These are phyloP conservation scores for Fusarium avenaceum DNA, from an alignment of 2,329 filamentous ascomycete species.

Conservation along the genomic window DNA sequence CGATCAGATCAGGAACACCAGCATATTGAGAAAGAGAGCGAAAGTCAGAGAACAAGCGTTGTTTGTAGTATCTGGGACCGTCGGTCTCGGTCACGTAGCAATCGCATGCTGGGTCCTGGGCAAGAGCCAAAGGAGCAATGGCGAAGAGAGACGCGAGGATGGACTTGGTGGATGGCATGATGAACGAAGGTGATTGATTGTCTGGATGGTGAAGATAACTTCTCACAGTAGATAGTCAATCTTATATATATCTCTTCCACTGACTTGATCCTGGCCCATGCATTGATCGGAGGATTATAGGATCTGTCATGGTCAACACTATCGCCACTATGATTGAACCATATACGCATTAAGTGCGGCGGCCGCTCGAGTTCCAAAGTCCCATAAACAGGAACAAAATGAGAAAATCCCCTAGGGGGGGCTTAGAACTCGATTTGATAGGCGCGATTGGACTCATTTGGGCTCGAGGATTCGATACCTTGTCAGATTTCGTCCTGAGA, in stretches of 20 bases:
- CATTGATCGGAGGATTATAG: neutral
- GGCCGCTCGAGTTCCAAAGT: neutral
- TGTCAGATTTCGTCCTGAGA: slow-evolving; percentile 18
- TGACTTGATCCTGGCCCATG: neutral
- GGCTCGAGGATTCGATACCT: slow-evolving; percentile 23
- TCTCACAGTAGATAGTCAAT: neutral
- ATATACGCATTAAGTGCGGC: slow-evolving; percentile 13
- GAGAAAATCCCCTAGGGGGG: neutral
- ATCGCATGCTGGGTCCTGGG: slow-evolving; percentile 48
- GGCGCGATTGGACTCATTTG: slow-evolving; percentile 1
- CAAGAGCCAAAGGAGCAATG: slow-evolving; percentile 38
- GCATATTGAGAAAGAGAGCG: slow-evolving; percentile 48
- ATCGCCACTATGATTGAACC: slow-evolving; percentile 9
- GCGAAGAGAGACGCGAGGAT: slow-evolving; percentile 44
- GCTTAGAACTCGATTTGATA: slow-evolving; percentile 6
- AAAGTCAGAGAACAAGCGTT: slow-evolving; percentile 51
- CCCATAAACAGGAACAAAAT: slow-evolving; percentile 8
- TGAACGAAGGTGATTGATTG: slow-evolving; percentile 6
- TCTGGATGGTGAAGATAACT: neutral
- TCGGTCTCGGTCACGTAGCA: slow-evolving; percentile 50
- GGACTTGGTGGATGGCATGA: slow-evolving; percentile 42
- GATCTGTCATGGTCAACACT: neutral
- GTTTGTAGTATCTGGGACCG: slow-evolving; percentile 45
- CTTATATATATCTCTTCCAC: slow-evolving; percentile 9
- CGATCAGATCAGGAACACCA: slow-evolving; percentile 51